Conservation (phyloP, 2,329 filamentous ascomycete genomes). For the Ceratocystis papillata region DNA sequence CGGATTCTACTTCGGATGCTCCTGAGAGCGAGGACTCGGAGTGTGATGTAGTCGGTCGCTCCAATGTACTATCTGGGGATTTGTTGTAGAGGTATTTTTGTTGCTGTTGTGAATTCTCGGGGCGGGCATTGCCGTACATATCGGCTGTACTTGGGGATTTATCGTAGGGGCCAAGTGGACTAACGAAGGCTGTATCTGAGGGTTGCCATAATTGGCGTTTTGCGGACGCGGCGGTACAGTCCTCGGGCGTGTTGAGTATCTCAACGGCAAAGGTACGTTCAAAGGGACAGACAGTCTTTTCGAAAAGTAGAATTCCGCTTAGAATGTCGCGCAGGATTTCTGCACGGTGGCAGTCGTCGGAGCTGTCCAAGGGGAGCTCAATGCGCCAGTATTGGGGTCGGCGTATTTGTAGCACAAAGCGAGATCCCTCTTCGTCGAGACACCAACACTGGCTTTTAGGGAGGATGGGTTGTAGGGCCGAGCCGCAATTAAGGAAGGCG, state of each 20-base stretch:
- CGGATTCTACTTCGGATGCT: slow-evolving; percentile 21
- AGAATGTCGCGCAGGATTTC: slow-evolving; percentile 59
- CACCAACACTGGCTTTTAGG: slow-evolving; percentile 91
- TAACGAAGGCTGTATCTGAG: slow-evolving; percentile 19
- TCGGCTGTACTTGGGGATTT: slow-evolving; percentile 17
- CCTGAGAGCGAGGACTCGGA: slow-evolving; percentile 23
- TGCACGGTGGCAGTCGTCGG: slow-evolving; percentile 53
- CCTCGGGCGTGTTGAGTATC: slow-evolving; percentile 52
- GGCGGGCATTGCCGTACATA: background rate
- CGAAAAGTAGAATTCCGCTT: slow-evolving; percentile 65
- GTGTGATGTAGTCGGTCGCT: slow-evolving; percentile 22
- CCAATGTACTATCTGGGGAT: slow-evolving; percentile 7
- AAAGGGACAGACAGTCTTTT: slow-evolving; percentile 82
- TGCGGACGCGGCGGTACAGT: background rate
- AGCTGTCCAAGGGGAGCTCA: slow-evolving; percentile 52
- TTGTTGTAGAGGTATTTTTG: slow-evolving; percentile 3
- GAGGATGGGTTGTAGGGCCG: slow-evolving; percentile 73
- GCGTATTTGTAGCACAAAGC: slow-evolving; percentile 77
- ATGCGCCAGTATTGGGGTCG: slow-evolving; percentile 83
- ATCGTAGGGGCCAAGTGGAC: slow-evolving; percentile 23
- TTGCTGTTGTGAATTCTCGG: background rate
- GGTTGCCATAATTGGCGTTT: slow-evolving; percentile 18
- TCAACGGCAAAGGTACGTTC: slow-evolving; percentile 63
- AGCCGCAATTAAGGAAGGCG: slow-evolving; percentile 77
- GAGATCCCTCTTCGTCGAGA: slow-evolving; percentile 66